A percentile compares a stretch with the other conserved stretches of the same genome.
These are phyloP conservation scores for Candida succiphila DNA, from an alignment of 805 yeast species.

Conservation along the genomic window DNA sequence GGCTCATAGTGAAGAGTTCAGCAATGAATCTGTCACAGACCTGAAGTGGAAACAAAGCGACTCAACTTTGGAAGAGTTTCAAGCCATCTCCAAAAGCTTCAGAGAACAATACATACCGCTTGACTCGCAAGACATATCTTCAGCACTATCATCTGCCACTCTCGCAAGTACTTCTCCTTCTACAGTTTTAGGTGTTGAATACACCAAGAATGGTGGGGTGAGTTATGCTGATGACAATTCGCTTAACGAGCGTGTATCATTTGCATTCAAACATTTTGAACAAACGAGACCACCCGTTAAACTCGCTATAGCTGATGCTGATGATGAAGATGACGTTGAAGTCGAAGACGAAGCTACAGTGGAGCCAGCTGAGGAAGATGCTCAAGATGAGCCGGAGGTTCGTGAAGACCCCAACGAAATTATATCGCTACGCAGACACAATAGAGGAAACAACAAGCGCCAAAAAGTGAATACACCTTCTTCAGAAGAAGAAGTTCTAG, in stretches of 20 bases:
- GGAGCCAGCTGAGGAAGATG: conserved; percentile 12
- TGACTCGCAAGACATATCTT: neutral
- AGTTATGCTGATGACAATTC: conserved; percentile 4
- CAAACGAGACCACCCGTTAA: conserved; percentile 5
- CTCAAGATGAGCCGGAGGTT: conserved; percentile 15
- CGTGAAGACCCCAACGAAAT: conserved; percentile 20
- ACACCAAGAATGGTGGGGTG: conserved; percentile 9
- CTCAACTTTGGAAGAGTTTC: conserved; percentile 18
- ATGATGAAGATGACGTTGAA: conserved; percentile 5
- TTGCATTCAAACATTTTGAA: conserved; percentile 7
- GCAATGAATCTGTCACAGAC: conserved; percentile 20
- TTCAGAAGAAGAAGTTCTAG: conserved; percentile 14
- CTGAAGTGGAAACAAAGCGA: too few relatives aligned
- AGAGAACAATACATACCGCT: neutral
- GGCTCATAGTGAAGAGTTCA: neutral
- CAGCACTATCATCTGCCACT: neutral
- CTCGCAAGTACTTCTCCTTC: neutral
- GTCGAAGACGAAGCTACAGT: conserved; percentile 13
- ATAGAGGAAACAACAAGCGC: conserved; percentile 11
- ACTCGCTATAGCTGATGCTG: neutral
- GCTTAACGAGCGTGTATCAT: conserved; percentile 9
- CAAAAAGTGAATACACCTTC: conserved; percentile 17
- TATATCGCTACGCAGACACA: conserved; percentile 20
- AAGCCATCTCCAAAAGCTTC: conserved; percentile 10
- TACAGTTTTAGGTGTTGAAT: conserved; percentile 12